Base-by-base conservation (phyloP, 1,284 basidiomycete species). In the Apiotrichum sp. region DNA sequence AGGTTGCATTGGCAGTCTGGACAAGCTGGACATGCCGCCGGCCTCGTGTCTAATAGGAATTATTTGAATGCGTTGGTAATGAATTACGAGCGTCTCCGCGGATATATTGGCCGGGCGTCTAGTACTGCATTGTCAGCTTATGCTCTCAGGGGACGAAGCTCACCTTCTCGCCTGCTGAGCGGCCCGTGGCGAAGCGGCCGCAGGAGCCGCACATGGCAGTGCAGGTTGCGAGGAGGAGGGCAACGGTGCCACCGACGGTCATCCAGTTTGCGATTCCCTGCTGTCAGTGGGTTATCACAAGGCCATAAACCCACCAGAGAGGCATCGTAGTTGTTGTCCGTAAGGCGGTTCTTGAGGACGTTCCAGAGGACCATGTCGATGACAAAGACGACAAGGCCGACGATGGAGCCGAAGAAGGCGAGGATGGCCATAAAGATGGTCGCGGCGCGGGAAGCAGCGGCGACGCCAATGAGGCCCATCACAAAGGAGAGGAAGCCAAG, bases 361-460 rank as follows among this genome's bases (percentile, higher is more conserved):
- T 84, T 84, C 75, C 87, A 92, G 53, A 92, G 81, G 33, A 83
- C 83, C 83, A 89, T 86, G 75, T 88, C 87, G 69, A 90, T 79
- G 46, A 88, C 76, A 76, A 84, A 89, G 3, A 79, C 84, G 63
- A 88, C 75, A 52, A 89, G 78, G 4, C 83, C 84, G 64, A 81
- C 73, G 56, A 89, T 69, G 36, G 82, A 77, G 6, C 84, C 87
- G 54, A 90, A 78, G 13, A 82, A 80, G 57, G 84, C 78, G 52
- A 82, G 62, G 53, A 90, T 78, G 10, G 83, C 78, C 87, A 89
- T 89, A 70, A 89, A 70, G 60, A 89, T 81, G 14, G 87, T 88
- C 41, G 86, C 85, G 11, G 78, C 73, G 61, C 87, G 84, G 59
- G 84, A 82, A 66, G 84, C 85, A 41, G 74, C 71, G 1, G 79